These are phyloP conservation scores for Picea glauca DNA, from an alignment of 75 land plant species.

Conservation along the genomic window DNA sequence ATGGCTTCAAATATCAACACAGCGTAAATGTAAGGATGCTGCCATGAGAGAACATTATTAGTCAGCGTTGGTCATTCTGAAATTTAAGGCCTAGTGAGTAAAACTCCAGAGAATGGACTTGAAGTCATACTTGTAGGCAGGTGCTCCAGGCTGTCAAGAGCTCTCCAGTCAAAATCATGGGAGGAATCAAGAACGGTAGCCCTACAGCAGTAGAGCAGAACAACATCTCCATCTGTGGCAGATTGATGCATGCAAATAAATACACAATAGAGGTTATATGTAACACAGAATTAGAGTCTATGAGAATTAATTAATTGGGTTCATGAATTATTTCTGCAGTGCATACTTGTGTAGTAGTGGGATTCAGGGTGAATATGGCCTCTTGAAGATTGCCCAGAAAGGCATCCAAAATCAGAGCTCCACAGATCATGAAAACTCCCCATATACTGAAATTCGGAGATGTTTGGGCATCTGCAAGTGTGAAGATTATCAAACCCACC, in stretches of 20 bases:
- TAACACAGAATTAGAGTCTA: too few relatives aligned
- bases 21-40: slow-evolving; percentile 83
- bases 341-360: slow-evolving; percentile 85
- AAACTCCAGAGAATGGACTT: too few relatives aligned
- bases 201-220: slow-evolving; percentile 93
- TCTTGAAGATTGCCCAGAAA: slow-evolving; percentile 98
- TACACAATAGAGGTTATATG: too few relatives aligned
- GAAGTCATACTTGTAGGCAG: slow-evolving; percentile 57
- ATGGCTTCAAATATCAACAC: slow-evolving; percentile 90
- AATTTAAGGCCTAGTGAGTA: too few relatives aligned
- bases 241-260: too few relatives aligned
- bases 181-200: slow-evolving; percentile 76
- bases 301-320: too few relatives aligned
- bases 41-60: slow-evolving; percentile 7
- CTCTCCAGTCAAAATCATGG: slow-evolving; percentile 96
- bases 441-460: slow-evolving; percentile 87
- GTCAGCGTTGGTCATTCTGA: too few relatives aligned
- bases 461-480: slow-evolving; percentile 91
- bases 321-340: too few relatives aligned
- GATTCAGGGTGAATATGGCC: slow-evolving; percentile 89
- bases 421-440: slow-evolving; percentile 89
- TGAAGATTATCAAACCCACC: slow-evolving; percentile 83
- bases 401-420: slow-evolving; percentile 88
- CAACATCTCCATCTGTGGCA: slow-evolving; percentile 86
- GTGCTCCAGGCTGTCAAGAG: slow-evolving; percentile 75